Evolutionary conservation across 2,329 filamentous ascomycete species (phyloP).

Genomic region (Talaromyces sp.): DNA sequence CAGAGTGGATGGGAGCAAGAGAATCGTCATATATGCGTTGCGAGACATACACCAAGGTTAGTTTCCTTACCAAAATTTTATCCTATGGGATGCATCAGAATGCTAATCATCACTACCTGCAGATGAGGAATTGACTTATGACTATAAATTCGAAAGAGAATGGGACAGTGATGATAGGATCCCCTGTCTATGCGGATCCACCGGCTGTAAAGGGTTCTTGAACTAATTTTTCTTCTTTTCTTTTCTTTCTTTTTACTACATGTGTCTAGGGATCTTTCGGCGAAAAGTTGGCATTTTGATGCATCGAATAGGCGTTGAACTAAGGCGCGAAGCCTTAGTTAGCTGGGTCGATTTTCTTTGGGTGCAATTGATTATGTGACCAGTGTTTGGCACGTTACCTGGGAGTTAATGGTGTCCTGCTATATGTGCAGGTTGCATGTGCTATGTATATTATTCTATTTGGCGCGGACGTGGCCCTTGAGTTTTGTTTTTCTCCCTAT

Average conservation of each 20-base stretch:
- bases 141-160: conserved; percentile 99
- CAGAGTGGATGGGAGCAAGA: conserved; percentile 94
- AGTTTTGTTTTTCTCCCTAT: background rate
- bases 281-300: conserved; percentile 1
- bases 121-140: conserved; percentile 99
- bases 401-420: background rate
- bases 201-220: conserved; percentile 97
- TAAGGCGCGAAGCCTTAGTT: background rate
- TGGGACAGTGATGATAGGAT: conserved; percentile 92
- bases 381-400: background rate
- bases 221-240: conserved; percentile 56
- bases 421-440: background rate
- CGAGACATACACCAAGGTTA: conserved; percentile 92
- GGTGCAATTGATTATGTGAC: background rate
- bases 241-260: background rate
- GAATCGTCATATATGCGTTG: conserved; percentile 97
- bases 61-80: conserved; percentile 33
- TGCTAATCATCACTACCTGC: conserved; percentile 11
- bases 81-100: background rate
- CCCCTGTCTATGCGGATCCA: conserved; percentile 91
- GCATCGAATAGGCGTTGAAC: conserved; percentile 9
- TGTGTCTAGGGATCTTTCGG: background rate
- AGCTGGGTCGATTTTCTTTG: background rate
- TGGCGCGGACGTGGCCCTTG: background rate
- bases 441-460: background rate